phyloP scores from a whole-genome alignment of 768 basidiomycete genomes.

The Lepiota brunneoincarnata region DNA sequence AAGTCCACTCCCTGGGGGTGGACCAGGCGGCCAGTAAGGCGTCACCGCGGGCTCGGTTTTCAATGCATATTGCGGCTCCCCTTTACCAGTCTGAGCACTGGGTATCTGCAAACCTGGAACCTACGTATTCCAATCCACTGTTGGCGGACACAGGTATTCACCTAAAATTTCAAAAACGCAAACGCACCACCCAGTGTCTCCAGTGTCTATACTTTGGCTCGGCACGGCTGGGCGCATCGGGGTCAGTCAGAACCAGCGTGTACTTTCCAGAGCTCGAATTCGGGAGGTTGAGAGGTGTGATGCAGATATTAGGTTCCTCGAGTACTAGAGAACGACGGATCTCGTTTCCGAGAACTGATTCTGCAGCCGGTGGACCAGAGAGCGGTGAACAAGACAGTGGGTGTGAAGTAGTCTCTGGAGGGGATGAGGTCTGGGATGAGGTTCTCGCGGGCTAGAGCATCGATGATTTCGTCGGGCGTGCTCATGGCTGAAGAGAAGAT shows the following conservation, averaged over 20 bases:
- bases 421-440: conserved; percentile 13
- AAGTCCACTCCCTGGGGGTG: conserved; percentile 47
- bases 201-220: conserved; percentile 50
- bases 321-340: conserved; percentile 32
- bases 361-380: conserved; percentile 8
- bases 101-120: conserved; percentile 35
- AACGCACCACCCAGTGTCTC: conserved; percentile 55
- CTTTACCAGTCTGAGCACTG: conserved; percentile 19
- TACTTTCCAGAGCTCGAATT: conserved; percentile 33
- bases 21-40: conserved; percentile 56
- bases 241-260: conserved; percentile 57
- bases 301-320: conserved; percentile 48
- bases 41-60: conserved; percentile 47
- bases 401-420: neutral
- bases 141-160: neutral
- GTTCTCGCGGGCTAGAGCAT: neutral
- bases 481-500: neutral
- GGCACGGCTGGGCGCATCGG: conserved; percentile 51
- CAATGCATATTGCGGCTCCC: conserved; percentile 31
- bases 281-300: conserved; percentile 33
- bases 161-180: neutral
- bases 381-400: conserved; percentile 9
- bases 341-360: conserved; percentile 30
- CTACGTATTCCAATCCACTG: conserved; percentile 18
- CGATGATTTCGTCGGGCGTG: neutral